Base-by-base conservation (phyloP, 805 yeast genomes). In the Spathaspora sp. region DNA sequence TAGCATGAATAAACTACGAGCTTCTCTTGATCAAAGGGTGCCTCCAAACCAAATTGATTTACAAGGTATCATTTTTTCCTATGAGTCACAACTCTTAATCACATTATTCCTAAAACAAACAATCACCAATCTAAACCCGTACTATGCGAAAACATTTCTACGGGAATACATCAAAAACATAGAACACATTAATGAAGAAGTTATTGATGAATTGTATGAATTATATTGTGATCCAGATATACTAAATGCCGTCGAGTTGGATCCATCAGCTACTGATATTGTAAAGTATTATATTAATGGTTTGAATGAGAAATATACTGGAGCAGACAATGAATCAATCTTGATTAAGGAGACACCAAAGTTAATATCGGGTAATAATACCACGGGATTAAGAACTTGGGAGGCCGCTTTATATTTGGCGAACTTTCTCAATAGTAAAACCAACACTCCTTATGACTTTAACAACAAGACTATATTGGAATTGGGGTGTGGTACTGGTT, bases 341-440 rank as follows among this genome's bases (percentile, higher is more conserved):
- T 57, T 58, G 6, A 78, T 86, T 2, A 68, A 67, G 52, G 94
- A 87, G 59, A 75, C 81, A 0, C 93, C 92, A 0, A 72, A 77
- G 49, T 55, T 87, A 49, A 80, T 87, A 12, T 79, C 88, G 38
- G 89, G 89, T 0, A 63, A 70, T n/a, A 96, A 96, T 5, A 86
- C 96, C 0, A 93, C 97, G 0, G 97, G 97, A 0, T 68, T 83
- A 50, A 72, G 97, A 42, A 93, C 97, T 0, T 92, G 97, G 98
- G 97, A 90, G 62, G 97, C 97, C 2, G 87, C 96, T 0, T 57
- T 88, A 6, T 89, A 74, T 49, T 67, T 93, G 7, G 70, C 86
- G 1, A 76, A 82, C 39, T 86, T 70, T 57, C 57, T 88, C 14
- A 55, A 60, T 49, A 48, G 44, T 14, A 16, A 43, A 19, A 14